These are phyloP conservation scores for Kodamaea neixiangensis DNA, from an alignment of 805 yeast genomes.

Conservation along the genomic window DNA sequence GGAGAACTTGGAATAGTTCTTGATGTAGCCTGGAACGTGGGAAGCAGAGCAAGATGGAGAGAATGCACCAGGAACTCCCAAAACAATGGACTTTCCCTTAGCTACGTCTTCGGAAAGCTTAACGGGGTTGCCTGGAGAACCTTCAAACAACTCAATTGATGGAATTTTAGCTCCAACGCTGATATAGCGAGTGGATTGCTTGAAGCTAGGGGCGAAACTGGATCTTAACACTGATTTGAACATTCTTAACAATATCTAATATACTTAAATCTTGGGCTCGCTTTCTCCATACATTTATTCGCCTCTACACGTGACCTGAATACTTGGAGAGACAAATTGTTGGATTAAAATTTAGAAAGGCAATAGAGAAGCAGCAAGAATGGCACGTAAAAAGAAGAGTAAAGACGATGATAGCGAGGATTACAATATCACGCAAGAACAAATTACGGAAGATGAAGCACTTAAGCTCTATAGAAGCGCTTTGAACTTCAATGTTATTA, in stretches of 20 bases:
- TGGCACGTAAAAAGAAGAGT: slow-evolving; percentile 12
- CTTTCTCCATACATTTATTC: neutral
- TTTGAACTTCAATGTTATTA: slow-evolving; percentile 72
- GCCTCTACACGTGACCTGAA: neutral
- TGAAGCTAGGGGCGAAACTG: slow-evolving; percentile 2
- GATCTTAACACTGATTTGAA: slow-evolving; percentile 10
- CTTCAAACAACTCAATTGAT: slow-evolving; percentile 53
- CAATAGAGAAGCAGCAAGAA: neutral
- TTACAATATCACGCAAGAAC: slow-evolving; percentile 49
- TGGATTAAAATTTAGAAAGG: no score
- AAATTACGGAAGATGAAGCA: slow-evolving; percentile 46
- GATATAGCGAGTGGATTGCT: slow-evolving; percentile 11
- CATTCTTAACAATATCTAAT: neutral
- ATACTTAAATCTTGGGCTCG: neutral
- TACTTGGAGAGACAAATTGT: neutral
- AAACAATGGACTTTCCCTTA: slow-evolving; percentile 36
- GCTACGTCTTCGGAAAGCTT: slow-evolving; percentile 51
- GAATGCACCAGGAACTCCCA: slow-evolving; percentile 63
- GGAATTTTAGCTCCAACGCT: slow-evolving; percentile 64
- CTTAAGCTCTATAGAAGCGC: slow-evolving; percentile 67
- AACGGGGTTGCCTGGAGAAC: slow-evolving; percentile 64
- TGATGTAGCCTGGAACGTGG: slow-evolving; percentile 75
- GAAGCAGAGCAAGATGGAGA: slow-evolving; percentile 75
- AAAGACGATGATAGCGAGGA: slow-evolving; percentile 29
- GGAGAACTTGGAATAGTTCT: slow-evolving; percentile 50